Percentiles rank a stretch among this genome's conserved stretches.
Conservation (phyloP, 2,329 filamentous ascomycete species). For the Clarireedia paspali region DNA sequence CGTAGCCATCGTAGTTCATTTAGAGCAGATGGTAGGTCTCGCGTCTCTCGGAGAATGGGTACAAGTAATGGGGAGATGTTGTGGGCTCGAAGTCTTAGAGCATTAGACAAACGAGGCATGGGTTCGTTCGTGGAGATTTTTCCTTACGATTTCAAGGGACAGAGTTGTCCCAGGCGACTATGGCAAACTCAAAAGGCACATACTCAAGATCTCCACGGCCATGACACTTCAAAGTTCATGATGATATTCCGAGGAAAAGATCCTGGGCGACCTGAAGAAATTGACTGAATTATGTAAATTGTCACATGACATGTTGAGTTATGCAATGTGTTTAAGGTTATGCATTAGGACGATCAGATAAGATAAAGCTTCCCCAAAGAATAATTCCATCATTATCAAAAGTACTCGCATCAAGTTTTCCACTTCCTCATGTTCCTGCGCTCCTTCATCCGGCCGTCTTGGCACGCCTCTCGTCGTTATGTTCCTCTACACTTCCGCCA, state of each 20-base stretch:
- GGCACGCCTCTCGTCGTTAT: background rate
- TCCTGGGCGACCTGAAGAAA: no score
- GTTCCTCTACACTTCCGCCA: background rate
- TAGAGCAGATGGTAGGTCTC: constrained; percentile 52
- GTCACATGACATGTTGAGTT: no score
- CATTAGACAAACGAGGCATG: constrained; percentile 58
- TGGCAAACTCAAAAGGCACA: no score
- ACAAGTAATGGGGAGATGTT: constrained; percentile 48
- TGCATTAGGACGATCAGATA: background rate
- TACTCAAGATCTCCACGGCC: no score
- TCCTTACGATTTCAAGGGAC: no score
- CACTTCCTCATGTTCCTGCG: background rate
- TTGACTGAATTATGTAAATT: no score
- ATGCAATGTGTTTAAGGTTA: no score
- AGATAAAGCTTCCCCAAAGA: background rate
- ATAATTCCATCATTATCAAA: no score
- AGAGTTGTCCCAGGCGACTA: no score
- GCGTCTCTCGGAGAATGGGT: constrained; percentile 54
- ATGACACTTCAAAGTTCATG: no score
- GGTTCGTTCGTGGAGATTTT: background rate
- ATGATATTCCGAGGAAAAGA: no score
- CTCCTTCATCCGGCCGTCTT: background rate
- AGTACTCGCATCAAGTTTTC: background rate
- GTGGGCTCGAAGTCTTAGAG: constrained; percentile 47
- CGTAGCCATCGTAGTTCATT: constrained; percentile 69